These are phyloP conservation scores for Candida qinlingensis DNA, from an alignment of 805 yeast genomes.

Conservation along the genomic window DNA sequence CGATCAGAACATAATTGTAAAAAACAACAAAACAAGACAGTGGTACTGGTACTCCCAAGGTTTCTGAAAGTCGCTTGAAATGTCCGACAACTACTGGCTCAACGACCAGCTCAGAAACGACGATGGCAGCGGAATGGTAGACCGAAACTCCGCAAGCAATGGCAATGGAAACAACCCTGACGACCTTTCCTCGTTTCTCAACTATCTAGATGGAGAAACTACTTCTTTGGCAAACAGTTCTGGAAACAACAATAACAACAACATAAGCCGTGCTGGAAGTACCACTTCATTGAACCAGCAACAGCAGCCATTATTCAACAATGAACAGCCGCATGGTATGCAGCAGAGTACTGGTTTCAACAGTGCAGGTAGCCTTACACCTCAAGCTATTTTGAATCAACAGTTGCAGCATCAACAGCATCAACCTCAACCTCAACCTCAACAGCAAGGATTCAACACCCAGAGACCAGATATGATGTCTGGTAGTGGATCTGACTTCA, in stretches of 20 bases:
- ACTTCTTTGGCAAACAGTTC: background rate
- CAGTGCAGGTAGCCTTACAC: slow-evolving; percentile 10
- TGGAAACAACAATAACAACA: slow-evolving; percentile 1
- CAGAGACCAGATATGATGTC: slow-evolving; percentile 13
- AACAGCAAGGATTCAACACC: slow-evolving; percentile 23
- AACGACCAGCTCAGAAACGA: slow-evolving; percentile 24
- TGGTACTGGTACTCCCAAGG: background rate
- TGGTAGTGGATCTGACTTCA: slow-evolving; percentile 1
- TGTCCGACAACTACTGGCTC: slow-evolving; percentile 26
- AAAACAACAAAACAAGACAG: background rate
- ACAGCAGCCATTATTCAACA: background rate
- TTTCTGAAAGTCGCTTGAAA: background rate
- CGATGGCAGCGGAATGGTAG: slow-evolving; percentile 14
- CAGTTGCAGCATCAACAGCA: slow-evolving; percentile 11
- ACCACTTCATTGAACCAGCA: background rate
- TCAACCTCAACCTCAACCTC: slow-evolving; percentile 14
- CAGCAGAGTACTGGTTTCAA: slow-evolving; percentile 1
- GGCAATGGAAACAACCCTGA: slow-evolving; percentile 11
- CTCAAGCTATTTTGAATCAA: slow-evolving; percentile 18
- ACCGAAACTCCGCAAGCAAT: slow-evolving; percentile 14
- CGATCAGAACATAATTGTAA: background rate
- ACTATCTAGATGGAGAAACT: slow-evolving; percentile 37
- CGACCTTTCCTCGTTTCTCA: slow-evolving; percentile 42
- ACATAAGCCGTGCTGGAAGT: background rate
- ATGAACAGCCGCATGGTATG: slow-evolving; percentile 5